Conservation (phyloP, 1,284 basidiomycete species). For the Gomphus sp. region DNA sequence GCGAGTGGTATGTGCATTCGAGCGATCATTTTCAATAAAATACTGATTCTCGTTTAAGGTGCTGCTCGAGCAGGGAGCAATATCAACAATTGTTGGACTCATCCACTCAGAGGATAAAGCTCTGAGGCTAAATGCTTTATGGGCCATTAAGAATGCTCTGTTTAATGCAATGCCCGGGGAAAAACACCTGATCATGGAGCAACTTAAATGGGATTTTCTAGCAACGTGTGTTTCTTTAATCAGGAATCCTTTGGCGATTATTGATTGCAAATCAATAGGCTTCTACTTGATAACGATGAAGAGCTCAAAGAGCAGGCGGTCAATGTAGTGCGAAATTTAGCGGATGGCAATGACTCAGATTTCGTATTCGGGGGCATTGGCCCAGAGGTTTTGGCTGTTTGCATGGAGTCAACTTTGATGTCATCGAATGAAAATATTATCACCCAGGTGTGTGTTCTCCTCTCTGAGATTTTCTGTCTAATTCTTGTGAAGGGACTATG, state of each 20-base stretch:
- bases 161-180: conserved; percentile 48
- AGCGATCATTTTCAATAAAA: neutral
- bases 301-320: conserved; percentile 60
- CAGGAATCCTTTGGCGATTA: neutral
- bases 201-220: conserved; percentile 54
- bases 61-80: conserved; percentile 53
- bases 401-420: conserved; percentile 36
- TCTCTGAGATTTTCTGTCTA: neutral
- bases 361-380: conserved; percentile 47
- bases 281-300: conserved; percentile 38
- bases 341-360: conserved; percentile 45
- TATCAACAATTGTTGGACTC: conserved; percentile 54
- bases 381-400: conserved; percentile 32
- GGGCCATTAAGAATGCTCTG: conserved; percentile 75
- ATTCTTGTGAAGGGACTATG: conserved; percentile 36
- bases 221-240: conserved; percentile 29
- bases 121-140: conserved; percentile 60
- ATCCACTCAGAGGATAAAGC: conserved; percentile 42
- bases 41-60: conserved; percentile 21
- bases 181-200: conserved; percentile 55
- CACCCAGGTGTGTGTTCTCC: conserved; percentile 31
- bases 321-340: conserved; percentile 52
- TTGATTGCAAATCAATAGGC: conserved; percentile 22
- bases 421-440: conserved; percentile 42
- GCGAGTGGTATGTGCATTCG: conserved; percentile 41